phyloP scores from a whole-genome alignment of 495 filamentous ascomycete genomes.

The Delitschia confertaspora region DNA sequence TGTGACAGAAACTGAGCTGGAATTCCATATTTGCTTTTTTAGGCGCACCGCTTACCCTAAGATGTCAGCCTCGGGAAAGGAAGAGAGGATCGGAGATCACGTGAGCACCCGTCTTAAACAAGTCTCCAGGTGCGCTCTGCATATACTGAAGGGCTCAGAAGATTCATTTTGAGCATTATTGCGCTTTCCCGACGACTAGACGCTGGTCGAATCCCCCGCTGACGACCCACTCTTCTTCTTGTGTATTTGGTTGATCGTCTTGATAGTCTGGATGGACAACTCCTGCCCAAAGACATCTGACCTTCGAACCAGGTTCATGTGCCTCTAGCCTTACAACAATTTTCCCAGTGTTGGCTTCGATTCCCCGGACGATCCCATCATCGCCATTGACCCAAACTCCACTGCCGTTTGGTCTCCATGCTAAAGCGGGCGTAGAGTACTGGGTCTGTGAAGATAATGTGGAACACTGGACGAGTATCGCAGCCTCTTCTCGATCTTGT shows the following conservation, averaged over 20 bases:
- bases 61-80: too few relatives aligned
- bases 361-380: conserved; percentile 55
- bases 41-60: too few relatives aligned
- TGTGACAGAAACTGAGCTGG: too few relatives aligned
- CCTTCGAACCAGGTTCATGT: conserved; percentile 53
- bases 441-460: conserved; percentile 59
- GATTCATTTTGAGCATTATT: too few relatives aligned
- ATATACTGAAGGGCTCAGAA: too few relatives aligned
- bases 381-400: conserved; percentile 65
- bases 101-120: too few relatives aligned
- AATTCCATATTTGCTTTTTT: too few relatives aligned
- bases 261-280: conserved; percentile 35
- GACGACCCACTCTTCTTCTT: conserved; percentile 48
- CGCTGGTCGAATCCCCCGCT: conserved; percentile 63
- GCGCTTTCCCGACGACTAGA: conserved; percentile 50
- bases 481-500: conserved; percentile 51
- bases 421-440: conserved; percentile 57
- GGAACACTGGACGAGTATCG: conserved; percentile 50
- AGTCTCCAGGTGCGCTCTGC: too few relatives aligned
- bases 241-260: conserved; percentile 6
- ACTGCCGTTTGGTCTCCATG: conserved; percentile 55
- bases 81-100: too few relatives aligned
- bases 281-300: conserved; percentile 58
- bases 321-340: conserved; percentile 44
- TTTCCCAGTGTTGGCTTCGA: conserved; percentile 56